These are phyloP conservation scores for Hibiscus trionum DNA, from an alignment of 345 rosid genomes.

Conservation along the genomic window DNA sequence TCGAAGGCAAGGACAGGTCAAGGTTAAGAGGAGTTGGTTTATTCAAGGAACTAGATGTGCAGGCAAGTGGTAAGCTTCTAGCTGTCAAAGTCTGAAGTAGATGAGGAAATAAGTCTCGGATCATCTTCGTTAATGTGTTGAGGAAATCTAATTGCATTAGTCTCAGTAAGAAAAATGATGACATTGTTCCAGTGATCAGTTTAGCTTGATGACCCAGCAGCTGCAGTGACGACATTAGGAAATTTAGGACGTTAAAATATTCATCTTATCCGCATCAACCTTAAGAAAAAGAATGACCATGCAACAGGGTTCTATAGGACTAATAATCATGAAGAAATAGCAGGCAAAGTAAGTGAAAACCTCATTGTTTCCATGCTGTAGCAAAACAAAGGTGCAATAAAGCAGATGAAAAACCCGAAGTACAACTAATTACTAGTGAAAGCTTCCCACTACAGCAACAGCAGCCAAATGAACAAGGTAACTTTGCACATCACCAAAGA, in stretches of 20 bases:
- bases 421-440: not conserved
- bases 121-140: conserved; percentile 24
- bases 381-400: not conserved
- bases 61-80: conserved; percentile 48
- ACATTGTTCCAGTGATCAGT: conserved; percentile 33
- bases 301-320: not conserved
- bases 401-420: conserved; percentile 1
- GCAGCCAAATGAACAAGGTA: conserved; percentile 5
- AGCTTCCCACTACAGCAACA: not conserved
- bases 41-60: conserved; percentile 67
- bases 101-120: conserved; percentile 31
- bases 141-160: conserved; percentile 22
- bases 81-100: conserved; percentile 31
- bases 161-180: conserved; percentile 36
- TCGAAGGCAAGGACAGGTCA: conserved; percentile 66
- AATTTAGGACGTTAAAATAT: not conserved
- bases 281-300: not conserved
- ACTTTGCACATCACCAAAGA: not conserved
- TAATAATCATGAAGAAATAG: not conserved
- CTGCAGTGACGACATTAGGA: conserved; percentile 17
- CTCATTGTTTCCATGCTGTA: not conserved
- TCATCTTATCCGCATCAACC: conserved; percentile 7
- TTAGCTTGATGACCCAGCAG: conserved; percentile 45
- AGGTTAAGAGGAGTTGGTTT: conserved; percentile 72
- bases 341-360: not conserved